Evolutionary conservation across 768 basidiomycete genomes (phyloP).

Genomic region (Baorangia bicolor): DNA sequence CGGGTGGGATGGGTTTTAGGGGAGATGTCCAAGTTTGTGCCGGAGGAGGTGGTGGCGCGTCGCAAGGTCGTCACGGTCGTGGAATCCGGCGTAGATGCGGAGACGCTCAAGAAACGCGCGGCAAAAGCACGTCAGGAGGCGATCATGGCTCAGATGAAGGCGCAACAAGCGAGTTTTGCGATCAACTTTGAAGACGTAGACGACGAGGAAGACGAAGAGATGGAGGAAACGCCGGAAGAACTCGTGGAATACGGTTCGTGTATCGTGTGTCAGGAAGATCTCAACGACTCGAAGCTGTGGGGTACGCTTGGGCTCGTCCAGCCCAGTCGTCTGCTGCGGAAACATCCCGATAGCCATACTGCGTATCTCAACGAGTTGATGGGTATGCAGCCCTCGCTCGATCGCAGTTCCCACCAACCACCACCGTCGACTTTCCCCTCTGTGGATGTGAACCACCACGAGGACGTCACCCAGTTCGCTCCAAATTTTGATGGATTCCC

Average conservation of each 20-base stretch:
- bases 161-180: conserved; percentile 85
- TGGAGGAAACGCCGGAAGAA: conserved; percentile 44
- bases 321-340: conserved; percentile 80
- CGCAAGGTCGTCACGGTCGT: conserved; percentile 43
- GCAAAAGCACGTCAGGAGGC: conserved; percentile 90
- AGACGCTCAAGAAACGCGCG: conserved; percentile 75
- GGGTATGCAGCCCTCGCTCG: conserved; percentile 60
- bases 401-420: conserved; percentile 41
- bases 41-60: conserved; percentile 53
- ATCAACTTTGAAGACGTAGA: conserved; percentile 76
- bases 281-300: conserved; percentile 70
- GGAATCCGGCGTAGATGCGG: conserved; percentile 45
- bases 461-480: conserved; percentile 42
- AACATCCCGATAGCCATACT: conserved; percentile 65
- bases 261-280: conserved; percentile 96
- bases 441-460: conserved; percentile 20
- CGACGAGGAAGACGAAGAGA: conserved; percentile 58
- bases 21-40: conserved; percentile 53
- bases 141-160: conserved; percentile 95
- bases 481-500: conserved; percentile 76
- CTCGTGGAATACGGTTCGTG: conserved; percentile 80
- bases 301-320: conserved; percentile 87
- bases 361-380: conserved; percentile 72
- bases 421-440: conserved; percentile 38
- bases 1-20: conserved; percentile 76